Evolutionary conservation across 1,139 yeast species (phyloP), one percentile per base, ranked within the genome.

Genomic region (Debaryomyces nepalensis): DNA sequence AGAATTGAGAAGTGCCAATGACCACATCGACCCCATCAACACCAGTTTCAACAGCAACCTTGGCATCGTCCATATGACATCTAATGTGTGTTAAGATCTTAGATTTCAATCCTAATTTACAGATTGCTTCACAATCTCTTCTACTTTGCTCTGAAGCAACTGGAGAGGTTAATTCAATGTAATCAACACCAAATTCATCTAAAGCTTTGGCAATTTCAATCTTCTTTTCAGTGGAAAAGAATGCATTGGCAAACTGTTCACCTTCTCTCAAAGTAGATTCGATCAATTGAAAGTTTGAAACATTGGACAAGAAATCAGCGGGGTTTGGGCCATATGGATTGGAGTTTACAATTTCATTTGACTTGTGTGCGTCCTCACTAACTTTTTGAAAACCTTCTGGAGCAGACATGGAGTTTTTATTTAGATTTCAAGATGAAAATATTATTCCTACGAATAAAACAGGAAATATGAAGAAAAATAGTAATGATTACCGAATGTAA

Each of bases 301-400:
- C 83, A 48, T 78, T 78, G 33, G 82, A 77, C 43, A 78, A 64
- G 52, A 60, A 77, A 58, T 78, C 82, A 26, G 79, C 70, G n/a
- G 83, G 82, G 53, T 78, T 76, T 39, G 82, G 81, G 5, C 82
- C 82, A 52, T 78, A 78, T 31, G 83, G 83, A 54, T 78, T 78
- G 36, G 55, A 50, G 23, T 44, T 47, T 14, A 43, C 40, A 16
- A 34, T 23, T 16, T 38, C 45, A n/a, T 46, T 46, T 22, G 59
- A 56, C 38, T 51, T 51, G 48, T 61, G 66, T 5, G 51, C 51
- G 43, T 60, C 66, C 42, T 64, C 69, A 36, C 58, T 59, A 33
- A 64, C 66, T 47, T 62, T 63, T 39, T 59, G 52, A 51, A 62
- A 64, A 19, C 67, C 68, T 46, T 53, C 59, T 23, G 66, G 64